Conservation (phyloP, 2,329 filamentous ascomycete species). For the Fusarium xylarioides region DNA sequence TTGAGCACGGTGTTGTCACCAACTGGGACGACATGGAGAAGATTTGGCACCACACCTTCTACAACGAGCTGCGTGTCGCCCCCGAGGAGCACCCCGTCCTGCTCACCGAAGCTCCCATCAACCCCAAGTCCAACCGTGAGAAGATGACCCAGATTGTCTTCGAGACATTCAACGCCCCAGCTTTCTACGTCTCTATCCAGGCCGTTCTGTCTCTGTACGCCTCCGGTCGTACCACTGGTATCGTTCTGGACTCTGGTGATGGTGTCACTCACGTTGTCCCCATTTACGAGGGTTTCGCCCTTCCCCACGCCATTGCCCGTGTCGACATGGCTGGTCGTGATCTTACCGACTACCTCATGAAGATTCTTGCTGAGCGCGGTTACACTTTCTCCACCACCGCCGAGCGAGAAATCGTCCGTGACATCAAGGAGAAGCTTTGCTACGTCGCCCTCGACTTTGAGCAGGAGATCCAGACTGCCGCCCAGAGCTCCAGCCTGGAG, state of each 20-base stretch:
- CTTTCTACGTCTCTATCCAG: conserved; percentile 99
- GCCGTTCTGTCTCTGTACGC: conserved; percentile 99
- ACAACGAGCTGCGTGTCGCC: conserved; percentile 99
- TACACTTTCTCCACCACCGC: conserved; percentile 99
- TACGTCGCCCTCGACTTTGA: conserved; percentile 99
- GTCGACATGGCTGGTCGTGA: conserved; percentile 99
- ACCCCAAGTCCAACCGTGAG: conserved; percentile 99
- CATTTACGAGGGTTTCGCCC: conserved; percentile 99
- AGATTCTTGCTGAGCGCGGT: conserved; percentile 98
- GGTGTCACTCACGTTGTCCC: conserved; percentile 99
- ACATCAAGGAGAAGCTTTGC: conserved; percentile 99
- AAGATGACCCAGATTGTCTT: conserved; percentile 99
- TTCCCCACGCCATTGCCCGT: conserved; percentile 99
- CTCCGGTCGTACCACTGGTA: conserved; percentile 99
- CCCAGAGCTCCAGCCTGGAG: conserved; percentile 98
- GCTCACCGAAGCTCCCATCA: conserved; percentile 99
- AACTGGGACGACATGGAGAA: conserved; percentile 99
- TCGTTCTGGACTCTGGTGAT: conserved; percentile 99
- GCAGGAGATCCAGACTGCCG: conserved; percentile 99
- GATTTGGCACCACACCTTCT: conserved; percentile 99
- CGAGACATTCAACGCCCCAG: conserved; percentile 99
- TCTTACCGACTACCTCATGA: conserved; percentile 99
- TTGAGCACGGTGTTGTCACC: conserved; percentile 99
- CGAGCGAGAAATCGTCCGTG: conserved; percentile 99
- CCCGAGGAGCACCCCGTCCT: conserved; percentile 99